Evolutionary conservation across 2,329 filamentous ascomycete species (phyloP), one percentile per base, ranked within the genome.

Genomic region (Botrytis galanthina): DNA sequence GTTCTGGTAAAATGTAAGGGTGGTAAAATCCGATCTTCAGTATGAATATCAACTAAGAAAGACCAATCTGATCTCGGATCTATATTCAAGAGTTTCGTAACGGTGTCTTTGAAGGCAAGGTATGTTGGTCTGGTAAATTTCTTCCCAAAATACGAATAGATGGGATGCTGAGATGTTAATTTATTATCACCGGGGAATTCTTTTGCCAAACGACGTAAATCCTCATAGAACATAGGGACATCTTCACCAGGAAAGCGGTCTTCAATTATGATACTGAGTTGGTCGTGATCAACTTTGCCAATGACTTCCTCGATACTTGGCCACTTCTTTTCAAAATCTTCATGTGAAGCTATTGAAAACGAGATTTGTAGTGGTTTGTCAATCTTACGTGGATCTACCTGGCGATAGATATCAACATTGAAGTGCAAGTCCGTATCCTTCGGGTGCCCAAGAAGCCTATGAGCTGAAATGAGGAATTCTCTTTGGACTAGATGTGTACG

Each of bases 121-220:
- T 66, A 72, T 46, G 16, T 72, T 20, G 60, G 59, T 8, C 18
- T 66, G 20, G 29, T 54, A 32, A 22, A 3, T 20, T 35, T 66
- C 60, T 72, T 51, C 10, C 70, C 70, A 54, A 72, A 72, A 37
- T 72, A 72, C 20, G 70, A 72, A 72, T 67, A 64, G 35, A 72
- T 54, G 20, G 3, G 14, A 46, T 54, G 48, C 46, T 18, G 20
- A 29, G 46, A 42, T 42, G 35, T 37, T 44, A 26, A 67, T 46
- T n/a, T 29, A 39, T 44, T 20, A 12, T 72, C 70, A n/a, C 42
- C 46, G 4, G 70, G 70, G 32, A 72, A 66, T 29, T 63, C 70
- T 42, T 18, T 42, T 22, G 61, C 46, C 39, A 72, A 66, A 35
- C 70, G 70, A 20, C 4, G 32, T 9, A 35, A 22, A 42, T 57